A percentile compares a stretch with the other conserved stretches of the same genome.
phyloP scores from a whole-genome alignment of 108 stramenopile species.

The Bacterosira constricta region DNA sequence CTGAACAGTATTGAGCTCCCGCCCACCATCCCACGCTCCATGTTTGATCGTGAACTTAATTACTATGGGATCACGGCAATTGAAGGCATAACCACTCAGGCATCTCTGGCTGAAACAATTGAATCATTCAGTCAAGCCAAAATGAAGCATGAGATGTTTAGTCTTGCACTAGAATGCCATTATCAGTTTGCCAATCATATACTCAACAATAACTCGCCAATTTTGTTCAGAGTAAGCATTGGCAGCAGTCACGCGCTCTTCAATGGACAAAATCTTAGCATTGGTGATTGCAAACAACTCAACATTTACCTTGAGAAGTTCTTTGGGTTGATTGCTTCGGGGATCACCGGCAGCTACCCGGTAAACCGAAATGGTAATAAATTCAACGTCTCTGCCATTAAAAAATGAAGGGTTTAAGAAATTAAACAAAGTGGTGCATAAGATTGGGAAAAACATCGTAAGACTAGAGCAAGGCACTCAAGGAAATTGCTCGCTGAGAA shows the following conservation, averaged over 20 bases:
- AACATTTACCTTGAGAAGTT: slow-evolving; percentile 2
- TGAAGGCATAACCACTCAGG: not conserved
- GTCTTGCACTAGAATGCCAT: not conserved
- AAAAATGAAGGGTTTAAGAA: too few relatives aligned
- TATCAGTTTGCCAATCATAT: not conserved
- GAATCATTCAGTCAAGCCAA: not conserved
- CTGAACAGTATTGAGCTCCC: slow-evolving; percentile 25
- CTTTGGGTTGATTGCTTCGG: slow-evolving; percentile 8
- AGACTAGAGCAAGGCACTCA: too few relatives aligned
- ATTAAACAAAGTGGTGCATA: too few relatives aligned
- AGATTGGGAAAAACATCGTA: too few relatives aligned
- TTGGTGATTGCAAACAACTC: not conserved
- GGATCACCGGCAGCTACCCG: not conserved
- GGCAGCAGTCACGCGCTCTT: not conserved
- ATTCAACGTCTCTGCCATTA: too few relatives aligned
- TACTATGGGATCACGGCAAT: not conserved
- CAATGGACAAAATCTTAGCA: not conserved
- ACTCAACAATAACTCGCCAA: not conserved
- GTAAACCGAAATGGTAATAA: not conserved
- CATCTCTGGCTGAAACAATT: not conserved
- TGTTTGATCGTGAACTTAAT: slow-evolving; percentile 14
- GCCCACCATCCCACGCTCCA: not conserved
- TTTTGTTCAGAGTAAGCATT: not conserved
- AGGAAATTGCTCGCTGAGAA: not conserved
- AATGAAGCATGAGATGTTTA: slow-evolving; percentile 2